Base-by-base conservation (phyloP, 208 protist genomes). In the Trypanosoma boissoni region DNA sequence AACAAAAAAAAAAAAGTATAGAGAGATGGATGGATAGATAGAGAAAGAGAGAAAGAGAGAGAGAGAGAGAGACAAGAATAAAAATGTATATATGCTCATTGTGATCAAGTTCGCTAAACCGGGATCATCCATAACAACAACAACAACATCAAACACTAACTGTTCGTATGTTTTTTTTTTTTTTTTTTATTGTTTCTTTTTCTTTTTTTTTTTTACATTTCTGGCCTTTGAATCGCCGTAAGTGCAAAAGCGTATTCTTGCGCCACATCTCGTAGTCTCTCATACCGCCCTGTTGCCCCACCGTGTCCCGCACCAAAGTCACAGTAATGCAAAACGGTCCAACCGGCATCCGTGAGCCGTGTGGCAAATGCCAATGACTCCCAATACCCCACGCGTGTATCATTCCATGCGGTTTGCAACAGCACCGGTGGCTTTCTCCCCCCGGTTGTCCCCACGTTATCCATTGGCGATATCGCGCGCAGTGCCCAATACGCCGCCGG, bases 371-470 rank as follows among this genome's bases (percentile, higher is more conserved):
- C 80, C 34, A 85, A 39, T 18, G 80, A 68, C 48, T 92, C 80
- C 79, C 80, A 88, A 58, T 76, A 88, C 3, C 73, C 72, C 26
- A 92, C 85, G 0, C 86, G 71, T 16, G 79, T 71, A 61, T 89
- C 86, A 9, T 76, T 52, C 65, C 69, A 85, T 12, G 73, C 70
- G 20, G 74, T 88, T 56, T 84, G 68, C 8, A 94, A 18, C 5
- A 91, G 68, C n/a, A 92, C 45, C 32, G 84, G 72, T 23, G 73
- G 76, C 10, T 80, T 29, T 12, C 24, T 10, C 3, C 41, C 42
- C n/a, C 24, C 54, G 24, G 32, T 12, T 1, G 59, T 41, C 0
- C 68, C 54, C n/a, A 96, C 62, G 24, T 80, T 91, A 39, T 95
- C 76, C 42, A 88, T 74, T 2, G 90, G 87, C 14, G 80, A 86